Evolutionary conservation across 139 green algal genomes (phyloP).

Genomic region (Chlamydomonas asymmetrica): DNA sequence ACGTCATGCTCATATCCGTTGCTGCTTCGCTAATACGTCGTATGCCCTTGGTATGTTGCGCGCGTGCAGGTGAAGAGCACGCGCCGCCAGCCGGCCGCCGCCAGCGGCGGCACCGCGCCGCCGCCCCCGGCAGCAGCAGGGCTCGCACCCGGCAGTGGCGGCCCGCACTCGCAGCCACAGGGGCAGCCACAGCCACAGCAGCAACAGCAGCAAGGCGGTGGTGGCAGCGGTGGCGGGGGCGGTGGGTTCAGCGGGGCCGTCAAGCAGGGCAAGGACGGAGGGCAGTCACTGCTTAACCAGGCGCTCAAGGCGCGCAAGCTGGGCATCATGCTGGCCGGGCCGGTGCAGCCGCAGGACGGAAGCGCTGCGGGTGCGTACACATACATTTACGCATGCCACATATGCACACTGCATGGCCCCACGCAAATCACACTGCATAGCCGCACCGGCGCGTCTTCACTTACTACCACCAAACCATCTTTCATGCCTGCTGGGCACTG

Average conservation of each 20-base stretch:
- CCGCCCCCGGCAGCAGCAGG: neutral
- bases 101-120: neutral
- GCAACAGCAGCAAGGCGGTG: slow-evolving; percentile 3
- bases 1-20: no score
- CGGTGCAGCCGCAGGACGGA: slow-evolving; percentile 1
- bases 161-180: neutral
- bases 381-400: no score
- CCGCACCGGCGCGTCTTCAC: no score
- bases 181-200: neutral
- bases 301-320: slow-evolving; percentile 19
- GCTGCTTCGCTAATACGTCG: no score
- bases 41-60: no score
- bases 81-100: neutral
- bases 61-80: neutral
- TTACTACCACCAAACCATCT: no score
- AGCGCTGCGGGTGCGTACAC: no score
- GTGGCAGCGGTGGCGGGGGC: slow-evolving; percentile 9
- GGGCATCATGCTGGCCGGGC: slow-evolving; percentile 23
- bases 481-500: no score
- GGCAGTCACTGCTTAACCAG: slow-evolving; percentile 13
- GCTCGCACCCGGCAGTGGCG: neutral
- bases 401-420: no score
- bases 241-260: neutral
- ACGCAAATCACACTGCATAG: no score
- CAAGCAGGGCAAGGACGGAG: no score